A percentile compares a stretch with the other conserved stretches of the same genome.
These are phyloP conservation scores for Neoascochyta sp. DNA, from an alignment of 2,329 filamentous ascomycete genomes.

Conservation along the genomic window DNA sequence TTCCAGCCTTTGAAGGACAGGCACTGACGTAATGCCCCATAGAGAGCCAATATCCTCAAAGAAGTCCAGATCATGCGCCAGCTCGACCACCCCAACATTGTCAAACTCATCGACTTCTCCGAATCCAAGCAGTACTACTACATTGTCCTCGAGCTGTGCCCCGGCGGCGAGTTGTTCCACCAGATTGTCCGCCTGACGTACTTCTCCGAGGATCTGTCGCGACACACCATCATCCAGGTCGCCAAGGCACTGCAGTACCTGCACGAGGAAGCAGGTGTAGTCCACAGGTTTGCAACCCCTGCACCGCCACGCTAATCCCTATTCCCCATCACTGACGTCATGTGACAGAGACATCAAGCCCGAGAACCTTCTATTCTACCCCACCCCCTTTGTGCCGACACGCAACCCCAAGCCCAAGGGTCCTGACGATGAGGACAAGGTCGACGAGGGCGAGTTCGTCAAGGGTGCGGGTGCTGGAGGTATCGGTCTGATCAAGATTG, in stretches of 20 bases:
- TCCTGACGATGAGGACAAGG: slow-evolving; percentile 94
- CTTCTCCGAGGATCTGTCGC: slow-evolving; percentile 91
- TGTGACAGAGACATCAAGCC: slow-evolving; percentile 86
- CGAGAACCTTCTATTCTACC: slow-evolving; percentile 92
- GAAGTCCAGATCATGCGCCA: slow-evolving; percentile 99
- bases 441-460: slow-evolving; percentile 91
- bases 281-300: slow-evolving; percentile 73
- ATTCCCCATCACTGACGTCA: slow-evolving; percentile 35
- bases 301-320: slow-evolving; percentile 2
- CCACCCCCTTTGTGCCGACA: slow-evolving; percentile 74
- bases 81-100: slow-evolving; percentile 92
- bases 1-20: slow-evolving; percentile 20
- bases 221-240: slow-evolving; percentile 92
- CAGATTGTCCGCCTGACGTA: slow-evolving; percentile 98
- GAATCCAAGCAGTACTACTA: slow-evolving; percentile 96
- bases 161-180: slow-evolving; percentile 94
- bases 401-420: slow-evolving; percentile 75
- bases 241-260: slow-evolving; percentile 92
- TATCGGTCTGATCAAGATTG: slow-evolving; percentile 94
- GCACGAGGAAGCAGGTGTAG: slow-evolving; percentile 90
- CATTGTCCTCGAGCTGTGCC: slow-evolving; percentile 91
- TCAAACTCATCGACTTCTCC: slow-evolving; percentile 88
- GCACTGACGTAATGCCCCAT: slow-evolving; percentile 43
- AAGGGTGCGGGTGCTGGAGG: slow-evolving; percentile 78
- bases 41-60: slow-evolving; percentile 97